Percentiles rank a stretch among this genome's conserved stretches.
These are phyloP conservation scores for Coccomyxa subellipsoidea DNA, from an alignment of 163 green algal genomes.

Conservation along the genomic window DNA sequence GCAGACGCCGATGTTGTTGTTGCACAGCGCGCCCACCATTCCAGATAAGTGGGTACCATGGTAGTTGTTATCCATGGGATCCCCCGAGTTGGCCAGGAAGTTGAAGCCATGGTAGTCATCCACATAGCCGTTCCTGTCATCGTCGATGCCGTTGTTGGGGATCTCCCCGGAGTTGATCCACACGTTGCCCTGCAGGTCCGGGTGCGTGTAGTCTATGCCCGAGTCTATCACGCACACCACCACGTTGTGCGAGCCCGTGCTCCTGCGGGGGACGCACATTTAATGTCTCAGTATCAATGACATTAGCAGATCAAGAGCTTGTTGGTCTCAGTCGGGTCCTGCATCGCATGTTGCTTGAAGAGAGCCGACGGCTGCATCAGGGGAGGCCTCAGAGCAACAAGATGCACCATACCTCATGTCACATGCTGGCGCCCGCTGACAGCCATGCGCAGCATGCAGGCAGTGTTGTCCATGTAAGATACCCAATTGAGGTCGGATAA, in stretches of 20 bases:
- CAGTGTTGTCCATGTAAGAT: too few species aligned
- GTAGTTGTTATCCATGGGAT: constrained; percentile 37
- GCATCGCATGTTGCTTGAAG: too few species aligned
- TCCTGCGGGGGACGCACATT: constrained; percentile 1
- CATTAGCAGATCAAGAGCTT: too few species aligned
- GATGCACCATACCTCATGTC: too few species aligned
- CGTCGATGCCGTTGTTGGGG: constrained; percentile 38
- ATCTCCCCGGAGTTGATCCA: constrained; percentile 46
- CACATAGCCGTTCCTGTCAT: constrained; percentile 32
- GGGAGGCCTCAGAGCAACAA: too few species aligned
- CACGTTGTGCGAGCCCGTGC: not conserved
- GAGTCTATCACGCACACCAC: constrained; percentile 60
- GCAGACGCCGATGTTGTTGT: constrained; percentile 35
- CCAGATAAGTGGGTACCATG: constrained; percentile 30
- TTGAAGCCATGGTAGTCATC: constrained; percentile 32
- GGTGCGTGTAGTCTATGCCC: constrained; percentile 48
- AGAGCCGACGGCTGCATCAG: too few species aligned
- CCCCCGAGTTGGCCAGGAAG: constrained; percentile 31
- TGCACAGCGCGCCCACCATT: constrained; percentile 25
- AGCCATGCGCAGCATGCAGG: too few species aligned
- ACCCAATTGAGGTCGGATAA: too few species aligned
- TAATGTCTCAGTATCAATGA: too few species aligned
- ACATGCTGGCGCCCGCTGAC: too few species aligned
- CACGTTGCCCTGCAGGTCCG: constrained; percentile 37
- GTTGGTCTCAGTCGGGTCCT: too few species aligned